Conservation (phyloP, 345 rosid species). For the Turnera subulata region DNA sequence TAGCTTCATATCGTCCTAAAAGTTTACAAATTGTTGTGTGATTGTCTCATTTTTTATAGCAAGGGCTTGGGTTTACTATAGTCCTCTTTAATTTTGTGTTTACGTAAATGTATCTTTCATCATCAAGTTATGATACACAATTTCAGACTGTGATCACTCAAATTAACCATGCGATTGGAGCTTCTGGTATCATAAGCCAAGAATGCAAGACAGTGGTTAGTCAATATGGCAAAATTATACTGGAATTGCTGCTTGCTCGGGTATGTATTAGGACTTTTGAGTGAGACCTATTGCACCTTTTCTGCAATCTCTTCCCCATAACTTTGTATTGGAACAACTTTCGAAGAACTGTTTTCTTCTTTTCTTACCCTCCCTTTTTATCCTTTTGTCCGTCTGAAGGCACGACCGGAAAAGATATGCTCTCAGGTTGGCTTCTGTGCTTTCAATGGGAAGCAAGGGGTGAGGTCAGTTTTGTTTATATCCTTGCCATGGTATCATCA, state of each 20-base stretch:
- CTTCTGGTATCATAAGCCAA: conserved; percentile 28
- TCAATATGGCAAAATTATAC: conserved; percentile 24
- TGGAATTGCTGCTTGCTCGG: conserved; percentile 27
- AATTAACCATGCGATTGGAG: conserved; percentile 33
- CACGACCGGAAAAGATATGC: conserved; percentile 24
- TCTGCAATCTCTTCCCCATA: neutral
- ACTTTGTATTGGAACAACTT: neutral
- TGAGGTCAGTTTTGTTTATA: conserved; percentile 18
- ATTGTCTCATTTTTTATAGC: neutral
- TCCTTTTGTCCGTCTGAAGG: conserved; percentile 3
- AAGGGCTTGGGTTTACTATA: neutral
- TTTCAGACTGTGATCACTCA: conserved; percentile 27
- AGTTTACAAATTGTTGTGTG: too few relatives aligned
- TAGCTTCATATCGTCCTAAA: too few relatives aligned
- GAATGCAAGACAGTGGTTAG: conserved; percentile 29
- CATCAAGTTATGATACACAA: neutral
- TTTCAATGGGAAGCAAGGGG: conserved; percentile 17
- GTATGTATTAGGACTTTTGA: neutral
- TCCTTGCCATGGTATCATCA: too few relatives aligned
- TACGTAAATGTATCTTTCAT: too few relatives aligned
- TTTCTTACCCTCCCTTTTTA: neutral
- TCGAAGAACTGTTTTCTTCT: neutral
- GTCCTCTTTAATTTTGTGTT: neutral
- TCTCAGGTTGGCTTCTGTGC: conserved; percentile 28
- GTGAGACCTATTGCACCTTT: neutral